These are phyloP conservation scores for Clonostachys rhizophaga DNA, from an alignment of 2,329 filamentous ascomycete genomes.

Conservation along the genomic window DNA sequence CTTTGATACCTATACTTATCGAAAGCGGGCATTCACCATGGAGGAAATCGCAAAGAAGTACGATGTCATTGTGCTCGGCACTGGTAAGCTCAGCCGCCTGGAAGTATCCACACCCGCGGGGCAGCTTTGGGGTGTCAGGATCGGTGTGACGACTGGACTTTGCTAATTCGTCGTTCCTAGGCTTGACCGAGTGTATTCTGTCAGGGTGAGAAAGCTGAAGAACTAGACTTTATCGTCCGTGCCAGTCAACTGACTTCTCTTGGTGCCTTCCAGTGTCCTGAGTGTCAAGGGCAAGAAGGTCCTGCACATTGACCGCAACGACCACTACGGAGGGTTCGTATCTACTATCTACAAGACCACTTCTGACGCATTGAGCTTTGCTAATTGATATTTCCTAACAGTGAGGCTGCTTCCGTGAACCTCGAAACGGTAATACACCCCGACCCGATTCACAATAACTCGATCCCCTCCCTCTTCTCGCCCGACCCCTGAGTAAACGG, in stretches of 20 bases:
- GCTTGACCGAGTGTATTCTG: conserved; percentile 97
- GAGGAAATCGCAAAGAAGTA: conserved; percentile 98
- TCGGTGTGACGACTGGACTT: neutral
- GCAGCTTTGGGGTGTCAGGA: neutral
- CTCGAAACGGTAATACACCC: conserved; percentile 70
- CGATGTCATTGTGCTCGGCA: conserved; percentile 97
- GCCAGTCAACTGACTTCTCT: neutral
- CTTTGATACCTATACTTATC: too few relatives aligned
- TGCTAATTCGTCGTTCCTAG: conserved; percentile 39
- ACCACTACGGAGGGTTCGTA: conserved; percentile 93
- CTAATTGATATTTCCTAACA: conserved; percentile 19
- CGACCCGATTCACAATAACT: neutral
- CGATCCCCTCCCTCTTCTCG: conserved; percentile 3
- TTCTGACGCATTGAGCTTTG: neutral
- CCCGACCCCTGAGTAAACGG: conserved; percentile 3
- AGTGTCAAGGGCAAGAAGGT: conserved; percentile 99
- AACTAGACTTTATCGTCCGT: neutral
- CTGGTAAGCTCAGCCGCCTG: conserved; percentile 57
- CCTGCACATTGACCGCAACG: conserved; percentile 96
- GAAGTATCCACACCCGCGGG: conserved; percentile 1
- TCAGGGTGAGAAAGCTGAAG: conserved; percentile 65
- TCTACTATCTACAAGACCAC: neutral
- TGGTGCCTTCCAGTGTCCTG: conserved; percentile 60
- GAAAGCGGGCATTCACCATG: conserved; percentile 51
- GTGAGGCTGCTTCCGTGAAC: conserved; percentile 94